Evolutionary conservation across 2,329 filamentous ascomycete genomes (phyloP).

Genomic region (Trematosphaeria pertusa): DNA sequence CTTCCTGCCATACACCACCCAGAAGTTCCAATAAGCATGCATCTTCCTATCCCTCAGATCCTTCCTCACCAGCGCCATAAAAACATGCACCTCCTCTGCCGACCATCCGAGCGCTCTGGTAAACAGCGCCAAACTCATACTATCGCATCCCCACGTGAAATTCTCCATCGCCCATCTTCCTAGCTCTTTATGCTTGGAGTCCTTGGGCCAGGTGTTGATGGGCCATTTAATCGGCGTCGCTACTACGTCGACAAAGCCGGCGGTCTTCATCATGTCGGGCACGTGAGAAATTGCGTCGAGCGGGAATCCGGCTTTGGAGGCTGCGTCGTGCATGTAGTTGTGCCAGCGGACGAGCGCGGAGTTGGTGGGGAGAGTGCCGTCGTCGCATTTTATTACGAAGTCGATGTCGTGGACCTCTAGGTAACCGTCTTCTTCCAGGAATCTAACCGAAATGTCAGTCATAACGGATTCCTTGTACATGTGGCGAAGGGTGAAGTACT

Average conservation of each 20-base stretch:
- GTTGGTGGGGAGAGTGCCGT: constrained; percentile 19
- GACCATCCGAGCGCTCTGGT: constrained; percentile 52
- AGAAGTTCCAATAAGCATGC: constrained; percentile 28
- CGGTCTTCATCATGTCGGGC: constrained; percentile 48
- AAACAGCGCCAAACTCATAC: constrained; percentile 37
- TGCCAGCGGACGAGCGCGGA: constrained; percentile 17
- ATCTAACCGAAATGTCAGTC: constrained; percentile 6
- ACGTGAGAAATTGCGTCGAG: constrained; percentile 48
- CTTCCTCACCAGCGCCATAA: constrained; percentile 31
- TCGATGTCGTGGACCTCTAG: constrained; percentile 28
- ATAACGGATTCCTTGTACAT: no score
- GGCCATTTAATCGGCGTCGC: constrained; percentile 26
- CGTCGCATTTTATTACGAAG: constrained; percentile 23
- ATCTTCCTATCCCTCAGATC: constrained; percentile 30
- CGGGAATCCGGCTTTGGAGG: constrained; percentile 39
- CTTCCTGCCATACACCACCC: constrained; percentile 20
- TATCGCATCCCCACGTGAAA: background rate
- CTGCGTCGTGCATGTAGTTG: constrained; percentile 21
- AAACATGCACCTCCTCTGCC: constrained; percentile 51
- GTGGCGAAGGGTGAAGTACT: constrained; percentile 34
- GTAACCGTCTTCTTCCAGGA: constrained; percentile 48
- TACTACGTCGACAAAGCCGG: constrained; percentile 54
- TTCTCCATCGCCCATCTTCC: constrained; percentile 14
- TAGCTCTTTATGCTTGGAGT: constrained; percentile 22
- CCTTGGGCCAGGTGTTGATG: constrained; percentile 27